Base-by-base conservation (phyloP, 1,284 basidiomycete species). In the Tilletia walkeri region DNA sequence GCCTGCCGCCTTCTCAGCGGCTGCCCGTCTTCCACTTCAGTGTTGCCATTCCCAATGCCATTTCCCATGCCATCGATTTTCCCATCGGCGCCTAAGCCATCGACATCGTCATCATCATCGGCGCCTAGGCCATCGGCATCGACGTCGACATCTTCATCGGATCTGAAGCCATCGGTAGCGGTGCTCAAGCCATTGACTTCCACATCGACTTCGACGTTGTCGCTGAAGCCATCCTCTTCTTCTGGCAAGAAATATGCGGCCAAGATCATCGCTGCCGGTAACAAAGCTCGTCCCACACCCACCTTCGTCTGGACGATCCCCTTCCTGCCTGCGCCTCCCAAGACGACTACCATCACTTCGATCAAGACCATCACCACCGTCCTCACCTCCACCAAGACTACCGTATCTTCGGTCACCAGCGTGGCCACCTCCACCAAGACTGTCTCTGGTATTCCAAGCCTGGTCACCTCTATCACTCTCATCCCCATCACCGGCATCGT, bases 351-450 rank as follows among this genome's bases (percentile, higher is more conserved):
- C 36, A 38, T 67, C 7, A 65, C 69, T 18, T 14, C 20, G 2
- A 74, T 73, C 65, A 67, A 68, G 20, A 10, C 67, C 4, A 56
- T 47, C 30, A 70, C 72, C 12, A 61, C 73, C 4, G 20, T 12
- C 18, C 67, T 72, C 4, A 50, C 66, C 49, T 9, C 66, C 3
- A 48, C 48, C 48, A 67, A 53, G 66, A 48, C 50, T 16, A 54
- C 39, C 5, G 16, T 39, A 4, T 18, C 50, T 10, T 41, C 34
- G 12, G 30, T 20, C 7, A 48, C 66, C n/a, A 67, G 50, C 14
- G 18, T 24, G 4, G 66, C 30, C 34, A 53, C 34, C 30, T 48
- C 34, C 3, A 56, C 66, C 47, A 66, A 66, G 65, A 34, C 65
- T 9, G 16, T 50, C 14, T 48, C 41, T 30, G 65, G 48, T 20